Percentiles rank a stretch among this genome's conserved stretches.
phyloP scores from a whole-genome alignment of 2,329 filamentous ascomycete genomes.

The Xylaria sp. region DNA sequence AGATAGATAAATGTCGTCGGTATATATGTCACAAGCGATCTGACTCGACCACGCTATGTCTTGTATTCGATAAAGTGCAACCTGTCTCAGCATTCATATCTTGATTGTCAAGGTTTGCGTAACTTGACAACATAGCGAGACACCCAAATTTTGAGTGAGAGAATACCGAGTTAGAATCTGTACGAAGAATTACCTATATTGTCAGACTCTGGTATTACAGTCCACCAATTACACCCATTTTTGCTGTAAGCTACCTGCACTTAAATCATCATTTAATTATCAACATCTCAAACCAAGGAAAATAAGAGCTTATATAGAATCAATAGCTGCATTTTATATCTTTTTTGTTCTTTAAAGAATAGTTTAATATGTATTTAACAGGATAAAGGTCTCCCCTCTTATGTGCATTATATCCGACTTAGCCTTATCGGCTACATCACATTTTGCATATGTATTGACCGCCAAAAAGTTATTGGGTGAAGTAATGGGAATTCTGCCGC shows the following conservation, averaged over 20 bases:
- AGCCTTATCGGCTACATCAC: constrained; percentile 12
- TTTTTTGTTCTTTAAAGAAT: neutral
- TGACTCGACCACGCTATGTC: neutral
- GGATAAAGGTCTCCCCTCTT: neutral
- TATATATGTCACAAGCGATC: constrained; percentile 9
- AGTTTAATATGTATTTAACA: neutral
- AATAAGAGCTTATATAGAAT: no score
- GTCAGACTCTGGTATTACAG: no score
- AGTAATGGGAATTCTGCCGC: constrained; percentile 43
- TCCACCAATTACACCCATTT: no score
- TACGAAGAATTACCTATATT: no score
- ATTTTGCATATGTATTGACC: constrained; percentile 32
- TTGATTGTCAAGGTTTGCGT: neutral
- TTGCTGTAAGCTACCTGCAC: no score
- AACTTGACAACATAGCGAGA: no score
- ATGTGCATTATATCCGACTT: neutral
- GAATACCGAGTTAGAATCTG: no score
- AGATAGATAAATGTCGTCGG: constrained; percentile 15
- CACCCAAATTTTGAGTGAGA: no score
- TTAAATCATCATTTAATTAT: no score
- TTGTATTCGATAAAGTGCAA: neutral
- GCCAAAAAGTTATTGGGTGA: constrained; percentile 46
- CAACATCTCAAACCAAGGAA: no score
- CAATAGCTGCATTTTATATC: no score
- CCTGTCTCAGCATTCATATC: neutral